These are phyloP conservation scores for Ensete glaucum DNA, from an alignment of 176 grass and related monocot species.

Conservation along the genomic window DNA sequence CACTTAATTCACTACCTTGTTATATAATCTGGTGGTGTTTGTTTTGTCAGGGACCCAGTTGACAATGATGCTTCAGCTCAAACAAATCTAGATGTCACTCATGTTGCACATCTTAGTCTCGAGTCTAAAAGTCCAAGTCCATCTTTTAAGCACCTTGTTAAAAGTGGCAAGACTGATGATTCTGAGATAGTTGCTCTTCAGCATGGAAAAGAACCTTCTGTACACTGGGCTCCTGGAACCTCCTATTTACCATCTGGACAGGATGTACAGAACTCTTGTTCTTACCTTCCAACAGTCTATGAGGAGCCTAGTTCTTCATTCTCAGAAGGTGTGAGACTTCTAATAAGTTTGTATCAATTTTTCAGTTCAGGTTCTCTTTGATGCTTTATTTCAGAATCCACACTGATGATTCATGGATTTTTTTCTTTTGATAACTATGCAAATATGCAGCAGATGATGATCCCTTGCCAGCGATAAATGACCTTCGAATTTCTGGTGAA, in stretches of 20 bases:
- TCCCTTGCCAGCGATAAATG: constrained; percentile 75
- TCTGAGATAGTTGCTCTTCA: constrained; percentile 26
- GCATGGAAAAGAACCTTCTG: constrained; percentile 41
- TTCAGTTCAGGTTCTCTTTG: neutral
- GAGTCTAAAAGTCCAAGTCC: constrained; percentile 31
- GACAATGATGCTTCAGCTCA: constrained; percentile 31
- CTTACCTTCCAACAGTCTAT: constrained; percentile 77
- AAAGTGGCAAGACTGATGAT: constrained; percentile 38
- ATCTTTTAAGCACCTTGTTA: constrained; percentile 44
- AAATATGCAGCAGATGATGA: constrained; percentile 67
- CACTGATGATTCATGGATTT: neutral
- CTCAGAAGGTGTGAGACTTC: constrained; percentile 51
- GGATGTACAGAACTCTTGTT: constrained; percentile 50
- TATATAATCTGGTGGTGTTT: neutral
- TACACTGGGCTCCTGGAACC: constrained; percentile 49
- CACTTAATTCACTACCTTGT: neutral
- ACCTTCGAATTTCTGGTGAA: constrained; percentile 81
- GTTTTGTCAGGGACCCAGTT: constrained; percentile 33
- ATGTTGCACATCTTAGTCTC: constrained; percentile 28
- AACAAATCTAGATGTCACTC: constrained; percentile 32
- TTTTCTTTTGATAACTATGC: neutral
- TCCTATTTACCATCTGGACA: constrained; percentile 45
- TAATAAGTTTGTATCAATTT: neutral
- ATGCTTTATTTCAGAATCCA: neutral
- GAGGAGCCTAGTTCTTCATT: constrained; percentile 90